A percentile compares a stretch with the other conserved stretches of the same genome.
Conservation (phyloP, 2,329 filamentous ascomycete species). For the Thermoascus crustaceus region DNA sequence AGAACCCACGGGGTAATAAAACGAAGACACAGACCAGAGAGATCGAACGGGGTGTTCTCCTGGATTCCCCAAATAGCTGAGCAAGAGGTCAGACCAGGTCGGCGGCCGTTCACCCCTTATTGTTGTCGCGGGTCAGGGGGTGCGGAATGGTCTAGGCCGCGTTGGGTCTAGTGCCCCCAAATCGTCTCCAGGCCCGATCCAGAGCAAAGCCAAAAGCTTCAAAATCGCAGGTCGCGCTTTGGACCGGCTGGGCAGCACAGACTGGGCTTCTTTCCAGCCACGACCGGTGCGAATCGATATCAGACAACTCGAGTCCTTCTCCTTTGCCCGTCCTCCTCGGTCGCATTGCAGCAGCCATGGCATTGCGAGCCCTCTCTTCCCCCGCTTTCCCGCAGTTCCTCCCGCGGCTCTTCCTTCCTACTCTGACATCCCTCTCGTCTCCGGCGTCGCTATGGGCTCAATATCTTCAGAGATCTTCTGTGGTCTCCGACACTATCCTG, state of each 20-base stretch:
- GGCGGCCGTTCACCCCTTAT: conserved; percentile 7
- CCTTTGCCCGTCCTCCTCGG: no score
- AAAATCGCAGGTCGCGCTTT: no score
- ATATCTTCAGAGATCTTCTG: conserved; percentile 37
- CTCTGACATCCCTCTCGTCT: conserved; percentile 10
- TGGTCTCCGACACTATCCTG: conserved; percentile 50
- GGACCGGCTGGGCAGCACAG: no score
- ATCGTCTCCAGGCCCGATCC: no score
- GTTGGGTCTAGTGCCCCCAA: conserved; percentile 22
- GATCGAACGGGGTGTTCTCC: conserved; percentile 9
- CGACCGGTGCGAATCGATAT: no score
- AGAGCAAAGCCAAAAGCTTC: no score
- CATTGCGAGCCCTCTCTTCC: conserved; percentile 18
- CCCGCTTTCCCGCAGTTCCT: conserved; percentile 14
- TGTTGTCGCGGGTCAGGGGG: conserved; percentile 29
- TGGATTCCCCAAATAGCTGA: conserved; percentile 4
- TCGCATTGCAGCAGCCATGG: conserved; percentile 21
- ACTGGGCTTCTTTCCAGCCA: no score
- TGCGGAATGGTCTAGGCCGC: conserved; percentile 17
- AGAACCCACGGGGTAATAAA: conserved; percentile 10
- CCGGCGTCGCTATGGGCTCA: conserved; percentile 21
- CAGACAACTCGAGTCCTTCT: no score
- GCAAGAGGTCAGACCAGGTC: background rate
- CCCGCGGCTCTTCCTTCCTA: conserved; percentile 16
- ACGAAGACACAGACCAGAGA: conserved; percentile 6